phyloP scores from a whole-genome alignment of 345 rosid genomes.

The Eucalyptus coolabah region DNA sequence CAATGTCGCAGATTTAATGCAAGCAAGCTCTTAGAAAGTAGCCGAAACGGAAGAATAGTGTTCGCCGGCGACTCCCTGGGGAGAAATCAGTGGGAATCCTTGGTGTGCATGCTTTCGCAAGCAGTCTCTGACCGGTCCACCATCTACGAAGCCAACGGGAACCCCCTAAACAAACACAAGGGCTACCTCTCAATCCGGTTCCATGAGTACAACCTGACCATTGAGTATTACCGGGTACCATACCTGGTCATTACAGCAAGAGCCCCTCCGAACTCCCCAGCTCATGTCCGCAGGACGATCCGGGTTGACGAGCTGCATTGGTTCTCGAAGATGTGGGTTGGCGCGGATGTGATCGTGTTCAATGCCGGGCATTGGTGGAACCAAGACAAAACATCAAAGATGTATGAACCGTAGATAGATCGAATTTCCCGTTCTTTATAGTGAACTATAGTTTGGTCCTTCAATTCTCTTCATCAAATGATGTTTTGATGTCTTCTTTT shows the following conservation, averaged over 20 bases:
- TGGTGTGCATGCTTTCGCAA: slow-evolving; percentile 61
- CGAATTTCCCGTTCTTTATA: not conserved
- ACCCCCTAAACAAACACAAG: slow-evolving; percentile 67
- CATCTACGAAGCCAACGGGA: slow-evolving; percentile 60
- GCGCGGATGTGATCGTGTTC: slow-evolving; percentile 62
- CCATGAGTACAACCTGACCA: slow-evolving; percentile 51
- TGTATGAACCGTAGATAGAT: not conserved
- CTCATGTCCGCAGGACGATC: slow-evolving; percentile 22
- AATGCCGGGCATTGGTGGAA: slow-evolving; percentile 92
- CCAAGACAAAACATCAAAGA: slow-evolving; percentile 38
- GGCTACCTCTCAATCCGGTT: slow-evolving; percentile 81
- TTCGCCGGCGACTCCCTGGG: slow-evolving; percentile 90
- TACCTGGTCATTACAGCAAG: slow-evolving; percentile 49
- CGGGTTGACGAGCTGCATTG: slow-evolving; percentile 59
- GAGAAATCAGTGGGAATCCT: slow-evolving; percentile 92
- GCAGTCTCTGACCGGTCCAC: slow-evolving; percentile 44
- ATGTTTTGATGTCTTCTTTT: not conserved
- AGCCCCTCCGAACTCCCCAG: slow-evolving; percentile 35
- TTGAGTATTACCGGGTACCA: slow-evolving; percentile 75
- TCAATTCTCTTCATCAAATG: too few species aligned
- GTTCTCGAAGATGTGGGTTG: slow-evolving; percentile 53
- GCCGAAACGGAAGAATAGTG: slow-evolving; percentile 64
- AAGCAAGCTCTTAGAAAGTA: slow-evolving; percentile 53
- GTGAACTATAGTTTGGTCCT: not conserved
- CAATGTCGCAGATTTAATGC: slow-evolving; percentile 50